Evolutionary conservation across 2,329 filamentous ascomycete species (phyloP).

Genomic region (Ilyonectria mors-panacis): DNA sequence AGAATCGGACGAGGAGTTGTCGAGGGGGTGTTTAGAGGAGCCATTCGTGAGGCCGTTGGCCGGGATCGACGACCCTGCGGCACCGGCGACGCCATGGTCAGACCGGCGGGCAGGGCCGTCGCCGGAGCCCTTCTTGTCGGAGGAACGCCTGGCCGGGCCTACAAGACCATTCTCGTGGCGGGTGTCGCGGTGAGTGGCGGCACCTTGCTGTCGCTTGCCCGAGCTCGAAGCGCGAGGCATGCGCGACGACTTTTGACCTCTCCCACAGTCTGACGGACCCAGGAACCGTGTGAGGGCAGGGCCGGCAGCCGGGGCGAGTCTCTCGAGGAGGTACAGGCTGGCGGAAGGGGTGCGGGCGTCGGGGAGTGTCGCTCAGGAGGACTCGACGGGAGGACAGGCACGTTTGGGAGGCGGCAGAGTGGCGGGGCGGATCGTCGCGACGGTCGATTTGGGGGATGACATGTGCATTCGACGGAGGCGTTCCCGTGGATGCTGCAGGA

Average conservation of each 20-base stretch:
- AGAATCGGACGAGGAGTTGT: conserved; percentile 57
- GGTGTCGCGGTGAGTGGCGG: conserved; percentile 76
- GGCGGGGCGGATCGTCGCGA: conserved; percentile 41
- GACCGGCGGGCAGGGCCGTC: conserved; percentile 56
- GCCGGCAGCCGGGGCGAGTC: conserved; percentile 54
- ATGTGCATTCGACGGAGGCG: conserved; percentile 44
- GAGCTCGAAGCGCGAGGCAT: conserved; percentile 74
- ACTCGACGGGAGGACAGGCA: conserved; percentile 29
- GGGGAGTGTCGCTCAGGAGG: conserved; percentile 35
- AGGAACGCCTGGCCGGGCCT: conserved; percentile 64
- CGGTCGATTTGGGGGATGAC: conserved; percentile 41
- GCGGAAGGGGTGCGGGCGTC: conserved; percentile 24
- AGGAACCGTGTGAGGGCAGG: conserved; percentile 54
- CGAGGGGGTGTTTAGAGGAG: conserved; percentile 53
- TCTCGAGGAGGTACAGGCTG: conserved; percentile 43
- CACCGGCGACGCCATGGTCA: conserved; percentile 50
- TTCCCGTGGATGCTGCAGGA: conserved; percentile 31
- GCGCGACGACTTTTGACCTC: conserved; percentile 57
- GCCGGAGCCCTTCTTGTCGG: conserved; percentile 62
- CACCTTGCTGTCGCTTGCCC: conserved; percentile 74
- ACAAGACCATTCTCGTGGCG: conserved; percentile 92
- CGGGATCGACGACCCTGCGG: conserved; percentile 50
- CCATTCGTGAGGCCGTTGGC: conserved; percentile 52
- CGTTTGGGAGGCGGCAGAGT: conserved; percentile 31
- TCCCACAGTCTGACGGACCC: conserved; percentile 56